Evolutionary conservation across 345 rosid species (phyloP).

Genomic region (Gossypium mustelinum): DNA sequence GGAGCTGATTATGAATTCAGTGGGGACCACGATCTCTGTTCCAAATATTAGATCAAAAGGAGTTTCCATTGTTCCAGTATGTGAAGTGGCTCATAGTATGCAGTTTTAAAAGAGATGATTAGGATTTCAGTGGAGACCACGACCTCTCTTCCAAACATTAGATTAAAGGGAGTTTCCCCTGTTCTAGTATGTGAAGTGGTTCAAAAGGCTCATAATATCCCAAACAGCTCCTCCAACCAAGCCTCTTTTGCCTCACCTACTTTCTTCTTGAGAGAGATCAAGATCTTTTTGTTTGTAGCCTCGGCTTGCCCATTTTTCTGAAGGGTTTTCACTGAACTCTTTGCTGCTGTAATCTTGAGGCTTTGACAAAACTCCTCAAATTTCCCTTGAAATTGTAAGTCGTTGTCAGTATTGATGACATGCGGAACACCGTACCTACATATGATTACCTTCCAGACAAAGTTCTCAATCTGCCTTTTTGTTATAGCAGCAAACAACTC

Average conservation of each 20-base stretch:
- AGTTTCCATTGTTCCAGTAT: no score
- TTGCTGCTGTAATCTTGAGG: not conserved
- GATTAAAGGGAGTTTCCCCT: not conserved
- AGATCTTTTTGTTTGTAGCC: not conserved
- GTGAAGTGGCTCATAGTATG: not conserved
- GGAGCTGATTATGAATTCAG: not conserved
- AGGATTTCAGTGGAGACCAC: no score
- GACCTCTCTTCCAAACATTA: not conserved
- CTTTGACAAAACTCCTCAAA: not conserved
- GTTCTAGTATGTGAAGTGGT: not conserved
- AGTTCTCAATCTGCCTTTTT: no score
- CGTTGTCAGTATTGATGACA: not conserved
- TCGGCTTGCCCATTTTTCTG: not conserved
- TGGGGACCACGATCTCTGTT: not conserved
- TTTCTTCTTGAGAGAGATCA: not conserved
- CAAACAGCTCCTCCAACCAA: not conserved
- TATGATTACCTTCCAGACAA: not conserved
- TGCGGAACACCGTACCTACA: no score
- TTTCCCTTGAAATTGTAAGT: not conserved
- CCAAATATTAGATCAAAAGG: no score
- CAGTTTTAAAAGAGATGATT: not conserved
- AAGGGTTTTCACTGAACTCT: not conserved
- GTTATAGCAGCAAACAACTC: no score
- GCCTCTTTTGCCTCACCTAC: not conserved
- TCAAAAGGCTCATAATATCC: not conserved